Base-by-base conservation (phyloP, 2,329 filamentous ascomycete species). In the Epichloe typhina region DNA sequence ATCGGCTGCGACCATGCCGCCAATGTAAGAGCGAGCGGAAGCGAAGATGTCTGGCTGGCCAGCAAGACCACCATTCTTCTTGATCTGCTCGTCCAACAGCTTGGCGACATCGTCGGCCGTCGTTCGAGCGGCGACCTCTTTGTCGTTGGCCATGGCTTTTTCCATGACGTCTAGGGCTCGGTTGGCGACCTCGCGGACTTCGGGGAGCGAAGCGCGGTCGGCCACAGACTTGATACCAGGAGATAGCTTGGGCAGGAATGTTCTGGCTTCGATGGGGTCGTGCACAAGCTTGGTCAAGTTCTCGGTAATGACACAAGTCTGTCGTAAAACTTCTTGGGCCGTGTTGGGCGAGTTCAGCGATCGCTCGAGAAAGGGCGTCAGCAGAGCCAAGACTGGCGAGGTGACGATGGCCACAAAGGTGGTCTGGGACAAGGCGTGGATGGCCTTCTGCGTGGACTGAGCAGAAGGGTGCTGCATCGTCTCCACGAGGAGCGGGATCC, bases 211-310 rank as follows among this genome's bases (percentile, higher is more conserved):
- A 31, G 93, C 91, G 56, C 89, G 82, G 59, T 94, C 83, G 58
- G 83, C 81, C 52, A 98, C 91, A 50, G 77, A 79, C 74, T 96
- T 88, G 45, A 98, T 86, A 79, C 93, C 93, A 42, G 93, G 93
- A 63, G 87, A 86, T 49, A 98, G 76, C 70, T 95, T 96, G 48
- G 93, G 93, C 64, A 98, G 71, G 76, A 98, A 98, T 51, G 88
- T 88, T 57, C 93, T 80, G 36, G 93, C 93, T 73, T 98, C 93
- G 53, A 95, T 82, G 13, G 93, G 93, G 66, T 84, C 90, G 68
- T 98, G 93, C 31, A 98, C 93, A 35, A 98, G 82, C 74, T 95
- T 97, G 54, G 93, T 98, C 72, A 98, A 74, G 72, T 98, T 98
- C 72, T 98, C 93, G 19, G 93, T 86, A 48, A 98, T 94, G 50